Evolutionary conservation across 2,329 filamentous ascomycete genomes (phyloP), one percentile per base, ranked within the genome.

Genomic region (Hypoxylon sp.): DNA sequence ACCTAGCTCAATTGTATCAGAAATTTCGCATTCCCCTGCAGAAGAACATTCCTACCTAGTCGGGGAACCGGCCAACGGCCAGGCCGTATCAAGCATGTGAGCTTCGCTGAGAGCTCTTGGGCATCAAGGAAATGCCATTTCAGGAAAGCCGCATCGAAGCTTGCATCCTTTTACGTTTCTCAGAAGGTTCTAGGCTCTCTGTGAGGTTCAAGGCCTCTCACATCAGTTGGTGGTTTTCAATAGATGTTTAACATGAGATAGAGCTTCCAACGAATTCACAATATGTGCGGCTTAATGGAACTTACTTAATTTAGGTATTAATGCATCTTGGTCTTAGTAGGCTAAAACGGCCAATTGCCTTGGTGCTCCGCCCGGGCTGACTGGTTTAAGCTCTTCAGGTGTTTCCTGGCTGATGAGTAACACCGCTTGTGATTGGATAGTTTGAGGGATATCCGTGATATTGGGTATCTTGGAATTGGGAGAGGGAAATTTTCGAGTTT

Each of bases 271-370:
- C 26, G 36, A 44, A 33, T 56, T 26, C 49, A 60, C 52, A 38
- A 58, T 38, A 64, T 55, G 36, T 63, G 63, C 63, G 63, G 63
- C 44, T 68, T 66, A 61, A 68, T 33, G 53, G 63, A 64, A 54
- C 45, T 63, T 65, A 54, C 45, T 63, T 65, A 66, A 68, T 59
- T 64, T 54, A 68, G 63, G 63, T 68, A 61, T 64, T 66, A 57
- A 68, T 64, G 66, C 66, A 64, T 64, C 48, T 24, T 16, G 38
- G 51, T 32, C 12, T 46, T 48, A 44, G 59, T 61, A 66, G 66
- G 63, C 66, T 66, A 68, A 68, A 63, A 44, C 58, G 55, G 62
- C 59, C 65, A 60, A 61, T 62, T 65, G 60, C 32, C 36, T 52
- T 45, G 36, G 52, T 16, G 64, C 66, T 61, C 49, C 66, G n/a